Evolutionary conservation across 2,329 filamentous ascomycete species (phyloP).

Genomic region (Thelonectria olida): DNA sequence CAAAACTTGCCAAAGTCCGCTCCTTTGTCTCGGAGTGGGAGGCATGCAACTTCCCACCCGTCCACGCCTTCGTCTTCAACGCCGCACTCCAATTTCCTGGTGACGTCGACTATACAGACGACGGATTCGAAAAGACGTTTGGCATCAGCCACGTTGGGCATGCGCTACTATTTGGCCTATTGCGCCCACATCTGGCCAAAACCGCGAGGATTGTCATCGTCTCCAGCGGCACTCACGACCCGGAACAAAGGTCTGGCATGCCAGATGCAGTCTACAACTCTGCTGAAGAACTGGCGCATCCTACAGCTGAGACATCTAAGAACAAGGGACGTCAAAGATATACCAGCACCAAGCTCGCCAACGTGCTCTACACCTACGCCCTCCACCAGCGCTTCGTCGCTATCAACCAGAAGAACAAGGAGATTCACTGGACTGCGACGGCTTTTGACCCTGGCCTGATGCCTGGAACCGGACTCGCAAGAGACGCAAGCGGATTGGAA

Average conservation of each 20-base stretch:
- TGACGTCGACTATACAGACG: slow-evolving; percentile 43
- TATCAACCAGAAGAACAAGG: not conserved
- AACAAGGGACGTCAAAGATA: not conserved
- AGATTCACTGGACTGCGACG: not conserved
- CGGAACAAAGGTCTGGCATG: slow-evolving; percentile 32
- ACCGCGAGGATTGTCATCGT: slow-evolving; percentile 56
- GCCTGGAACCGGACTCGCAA: slow-evolving; percentile 12
- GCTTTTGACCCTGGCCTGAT: slow-evolving; percentile 16
- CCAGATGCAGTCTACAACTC: slow-evolving; percentile 8
- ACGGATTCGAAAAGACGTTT: slow-evolving; percentile 59
- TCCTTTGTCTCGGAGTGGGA: slow-evolving; percentile 50
- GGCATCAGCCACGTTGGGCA: slow-evolving; percentile 61
- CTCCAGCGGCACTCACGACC: slow-evolving; percentile 58
- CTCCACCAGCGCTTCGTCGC: not conserved
- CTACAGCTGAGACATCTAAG: too few relatives aligned
- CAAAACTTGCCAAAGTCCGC: slow-evolving; percentile 50
- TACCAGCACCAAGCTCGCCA: slow-evolving; percentile 9
- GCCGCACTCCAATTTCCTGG: slow-evolving; percentile 47
- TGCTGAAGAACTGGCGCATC: slow-evolving; percentile 9
- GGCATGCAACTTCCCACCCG: slow-evolving; percentile 47
- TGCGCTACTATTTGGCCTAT: slow-evolving; percentile 58
- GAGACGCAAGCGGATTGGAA: not conserved
- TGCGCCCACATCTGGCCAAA: slow-evolving; percentile 49
- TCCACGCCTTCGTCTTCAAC: slow-evolving; percentile 34
- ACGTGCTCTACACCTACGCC: slow-evolving; percentile 9